Evolutionary conservation across 2,329 filamentous ascomycete genomes (phyloP), one percentile per base, ranked within the genome.

Genomic region (Apiospora rasikravindrae): DNA sequence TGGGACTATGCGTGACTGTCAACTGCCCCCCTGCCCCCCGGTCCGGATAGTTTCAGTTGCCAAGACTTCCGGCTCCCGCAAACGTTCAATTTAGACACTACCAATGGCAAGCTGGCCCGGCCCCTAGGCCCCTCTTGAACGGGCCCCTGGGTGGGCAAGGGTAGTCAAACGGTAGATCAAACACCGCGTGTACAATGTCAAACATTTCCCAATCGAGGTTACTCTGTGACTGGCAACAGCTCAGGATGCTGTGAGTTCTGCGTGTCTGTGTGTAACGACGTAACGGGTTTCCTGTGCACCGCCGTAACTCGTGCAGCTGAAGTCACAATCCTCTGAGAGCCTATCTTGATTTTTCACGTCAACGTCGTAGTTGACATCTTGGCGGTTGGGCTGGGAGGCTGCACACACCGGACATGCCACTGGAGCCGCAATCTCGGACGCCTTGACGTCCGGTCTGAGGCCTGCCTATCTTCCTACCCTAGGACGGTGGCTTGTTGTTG

Each of bases 91-190:
- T n/a, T 64, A 64, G 57, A 37, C 53, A 19, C 53, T 33, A n/a
- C n/a, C n/a, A n/a, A n/a, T n/a, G 29, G 53, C 19, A 26, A 10
- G 19, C 57, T 64, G 16, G 33, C 29, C 53, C 51, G 8, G 33
- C 45, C 3, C 14, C 16, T 19, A 22, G 24, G 51, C 51, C 51
- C 51, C 29, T 61, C 53, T 37, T 61, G 16, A 37, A 61, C 53
- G 29, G 29, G 3, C 53, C 53, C 53, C 53, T 61, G 29, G 33
- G 57, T 11, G 7, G 33, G 14, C 57, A n/a, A 40, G 57, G 57
- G 24, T 64, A 64, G 57, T 64, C 57, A 64, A 64, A 64, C 57
- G 57, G 57, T 64, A 64, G 57, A 64, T 64, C 57, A 64, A 64
- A 64, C 57, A 64, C 57, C 29, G 57, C 57, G 57, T 64, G 22